phyloP scores from a whole-genome alignment of 371 early-diverging fungal genomes.

The Apophysomyces trapeziformis region DNA sequence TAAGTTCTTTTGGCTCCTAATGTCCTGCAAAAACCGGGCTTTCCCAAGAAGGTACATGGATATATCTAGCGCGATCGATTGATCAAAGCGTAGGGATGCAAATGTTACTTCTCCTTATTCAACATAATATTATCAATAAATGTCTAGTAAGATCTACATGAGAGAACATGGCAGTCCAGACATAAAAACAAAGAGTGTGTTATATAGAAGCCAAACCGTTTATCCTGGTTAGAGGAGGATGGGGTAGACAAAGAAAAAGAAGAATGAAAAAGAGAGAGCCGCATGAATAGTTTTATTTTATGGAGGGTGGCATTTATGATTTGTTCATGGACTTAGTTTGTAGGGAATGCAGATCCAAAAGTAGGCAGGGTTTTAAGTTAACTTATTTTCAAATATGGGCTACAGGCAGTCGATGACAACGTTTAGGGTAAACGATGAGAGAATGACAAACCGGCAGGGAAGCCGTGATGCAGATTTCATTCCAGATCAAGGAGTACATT shows the following conservation, averaged over 20 bases:
- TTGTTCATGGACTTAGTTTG: not conserved
- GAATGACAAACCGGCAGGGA: conserved; percentile 11
- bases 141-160: no score
- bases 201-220: no score
- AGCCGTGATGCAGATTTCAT: conserved; percentile 17
- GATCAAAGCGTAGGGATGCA: conserved; percentile 1
- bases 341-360: not conserved
- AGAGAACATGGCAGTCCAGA: no score
- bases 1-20: conserved; percentile 1
- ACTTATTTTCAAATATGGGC: conserved; percentile 4
- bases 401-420: conserved; percentile 5
- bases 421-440: conserved; percentile 8
- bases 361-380: not conserved
- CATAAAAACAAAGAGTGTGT: no score
- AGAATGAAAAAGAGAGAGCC: not conserved
- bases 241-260: not conserved
- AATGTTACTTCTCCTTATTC: not conserved
- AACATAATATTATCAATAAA: no score
- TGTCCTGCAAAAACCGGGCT: not conserved
- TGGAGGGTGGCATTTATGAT: not conserved
- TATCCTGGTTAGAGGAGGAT: not conserved
- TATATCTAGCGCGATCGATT: not conserved
- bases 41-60: not conserved
- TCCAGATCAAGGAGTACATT: conserved; percentile 34
- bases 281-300: not conserved